Evolutionary conservation across 495 filamentous ascomycete species (phyloP).

Genomic region (Hypoxylon crocopeplum): DNA sequence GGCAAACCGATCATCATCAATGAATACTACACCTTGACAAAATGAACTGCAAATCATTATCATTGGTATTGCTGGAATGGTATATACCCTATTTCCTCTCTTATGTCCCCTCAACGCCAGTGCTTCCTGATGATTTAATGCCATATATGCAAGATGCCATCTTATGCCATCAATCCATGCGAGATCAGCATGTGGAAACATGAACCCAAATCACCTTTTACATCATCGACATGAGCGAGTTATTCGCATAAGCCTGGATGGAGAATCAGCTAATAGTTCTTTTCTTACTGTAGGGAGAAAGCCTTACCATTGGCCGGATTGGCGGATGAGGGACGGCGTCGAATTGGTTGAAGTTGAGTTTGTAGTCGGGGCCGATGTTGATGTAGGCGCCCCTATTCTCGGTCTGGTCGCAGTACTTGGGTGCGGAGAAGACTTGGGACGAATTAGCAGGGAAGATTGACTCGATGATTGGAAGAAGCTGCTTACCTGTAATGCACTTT

Average conservation of each 20-base stretch:
- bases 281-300: conserved; percentile 6
- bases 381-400: conserved; percentile 99
- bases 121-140: conserved; percentile 36
- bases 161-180: conserved; percentile 29
- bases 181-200: conserved; percentile 24
- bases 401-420: conserved; percentile 95
- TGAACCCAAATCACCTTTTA: conserved; percentile 37
- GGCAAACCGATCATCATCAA: not conserved
- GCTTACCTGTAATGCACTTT: conserved; percentile 87
- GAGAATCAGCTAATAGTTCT: conserved; percentile 41
- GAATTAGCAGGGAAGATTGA: conserved; percentile 31
- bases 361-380: conserved; percentile 91
- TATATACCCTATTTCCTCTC: conserved; percentile 30
- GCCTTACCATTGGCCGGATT: conserved; percentile 88
- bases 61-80: conserved; percentile 23
- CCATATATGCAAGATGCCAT: conserved; percentile 40
- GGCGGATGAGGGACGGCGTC: conserved; percentile 95
- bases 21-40: not conserved
- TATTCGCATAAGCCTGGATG: conserved; percentile 78
- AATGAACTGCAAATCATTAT: conserved; percentile 5
- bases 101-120: conserved; percentile 34
- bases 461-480: not conserved
- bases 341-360: conserved; percentile 89
- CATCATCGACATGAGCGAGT: conserved; percentile 72
- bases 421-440: conserved; percentile 85